These are phyloP conservation scores for Fusarium aywerte DNA, from an alignment of 2,329 filamentous ascomycete species.

Conservation along the genomic window DNA sequence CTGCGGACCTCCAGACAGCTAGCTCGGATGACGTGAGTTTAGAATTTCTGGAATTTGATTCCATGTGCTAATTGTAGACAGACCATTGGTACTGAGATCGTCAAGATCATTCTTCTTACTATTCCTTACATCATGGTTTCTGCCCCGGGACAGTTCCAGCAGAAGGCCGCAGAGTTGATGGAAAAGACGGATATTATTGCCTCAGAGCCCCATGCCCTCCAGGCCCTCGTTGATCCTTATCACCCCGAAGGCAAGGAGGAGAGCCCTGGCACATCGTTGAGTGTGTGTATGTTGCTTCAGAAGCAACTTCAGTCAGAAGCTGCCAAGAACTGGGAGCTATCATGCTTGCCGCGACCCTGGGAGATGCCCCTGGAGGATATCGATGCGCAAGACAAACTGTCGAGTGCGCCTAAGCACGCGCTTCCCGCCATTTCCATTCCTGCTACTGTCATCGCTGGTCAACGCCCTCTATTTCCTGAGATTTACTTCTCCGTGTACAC, in stretches of 20 bases:
- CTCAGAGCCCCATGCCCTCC: constrained; percentile 84
- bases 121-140: constrained; percentile 89
- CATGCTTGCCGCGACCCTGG: constrained; percentile 75
- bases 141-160: constrained; percentile 73
- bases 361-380: constrained; percentile 70
- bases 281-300: constrained; percentile 83
- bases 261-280: constrained; percentile 70
- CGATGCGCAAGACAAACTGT: constrained; percentile 69
- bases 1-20: constrained; percentile 92
- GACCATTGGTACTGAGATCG: constrained; percentile 83
- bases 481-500: constrained; percentile 93
- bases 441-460: constrained; percentile 76
- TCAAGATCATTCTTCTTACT: constrained; percentile 95
- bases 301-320: constrained; percentile 85
- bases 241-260: constrained; percentile 71
- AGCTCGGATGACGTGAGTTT: constrained; percentile 87
- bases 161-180: constrained; percentile 81
- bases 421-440: constrained; percentile 83
- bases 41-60: not conserved
- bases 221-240: constrained; percentile 88
- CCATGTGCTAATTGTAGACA: constrained; percentile 45
- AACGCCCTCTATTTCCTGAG: constrained; percentile 86
- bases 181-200: constrained; percentile 97
- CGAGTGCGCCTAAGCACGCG: constrained; percentile 74
- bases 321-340: constrained; percentile 77